Base-by-base conservation (phyloP, 2,329 filamentous ascomycete genomes). In the Sporothrix schenckii region DNA sequence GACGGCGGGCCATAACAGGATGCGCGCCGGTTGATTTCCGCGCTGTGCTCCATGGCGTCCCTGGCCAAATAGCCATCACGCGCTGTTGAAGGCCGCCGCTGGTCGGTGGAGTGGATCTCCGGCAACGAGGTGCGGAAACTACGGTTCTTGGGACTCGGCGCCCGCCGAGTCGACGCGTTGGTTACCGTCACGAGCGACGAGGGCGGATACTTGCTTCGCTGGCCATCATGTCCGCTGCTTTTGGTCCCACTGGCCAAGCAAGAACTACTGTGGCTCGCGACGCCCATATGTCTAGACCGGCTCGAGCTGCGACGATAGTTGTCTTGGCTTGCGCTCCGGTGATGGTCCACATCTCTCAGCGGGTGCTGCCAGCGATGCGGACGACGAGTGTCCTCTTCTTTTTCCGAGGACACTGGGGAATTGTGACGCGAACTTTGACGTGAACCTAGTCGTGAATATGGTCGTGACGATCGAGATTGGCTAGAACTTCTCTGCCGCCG, bases 101-200 rank as follows among this genome's bases (percentile, higher is more conserved):
- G n/a, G 52, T 47, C 39, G 0, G 66, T n/a, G 19, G 47, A 16
- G 52, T 58, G 66, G 19, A 68, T 68, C 41, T 68, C 66, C 2
- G 66, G 54, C 10, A 68, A 9, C 2, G 66, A 68, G 11, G 66
- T 27, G 4, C 66, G 66, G 11, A 60, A 49, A 19, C 41, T 50
- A 10, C n/a, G 53, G 16, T 39, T 6, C 19, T 21, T 60, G 4
- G 66, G 66, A n/a, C 66, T 68, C 2, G 53, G 24, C 4, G 27
- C 54, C 24, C 66, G 53, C 2, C 53, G 66, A 9, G 53, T 19
- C 0, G 53, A 50, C 1, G 41, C 58, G 52, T 68, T 58, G n/a
- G 52, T 68, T 0, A 56, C 39, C n/a, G 39, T 21, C 4, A 52
- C 30, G 7, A 47, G 52, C 9, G 66, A 39, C 39, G 54, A 68